phyloP scores from a whole-genome alignment of 1,139 yeast species.

The Protomyces lactucae-debilis region DNA sequence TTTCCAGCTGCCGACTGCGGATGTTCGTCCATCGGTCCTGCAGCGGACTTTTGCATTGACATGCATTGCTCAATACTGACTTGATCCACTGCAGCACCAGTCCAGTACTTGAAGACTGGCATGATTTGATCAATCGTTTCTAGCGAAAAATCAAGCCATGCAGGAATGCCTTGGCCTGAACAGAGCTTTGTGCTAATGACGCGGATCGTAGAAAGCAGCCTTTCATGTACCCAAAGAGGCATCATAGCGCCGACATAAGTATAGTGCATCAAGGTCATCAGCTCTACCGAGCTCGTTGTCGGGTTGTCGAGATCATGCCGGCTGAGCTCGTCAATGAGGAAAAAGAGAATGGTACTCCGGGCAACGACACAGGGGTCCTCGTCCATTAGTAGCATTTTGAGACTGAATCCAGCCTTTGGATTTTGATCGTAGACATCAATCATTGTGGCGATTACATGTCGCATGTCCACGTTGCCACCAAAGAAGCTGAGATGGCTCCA shows the following conservation, averaged over 20 bases:
- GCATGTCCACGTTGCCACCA: slow-evolving; percentile 22
- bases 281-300: slow-evolving; percentile 1
- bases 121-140: slow-evolving; percentile 18
- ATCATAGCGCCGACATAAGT: slow-evolving; percentile 23
- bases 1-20: slow-evolving; percentile 11
- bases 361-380: slow-evolving; percentile 18
- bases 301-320: not conserved
- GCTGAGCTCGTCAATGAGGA: slow-evolving; percentile 19
- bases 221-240: slow-evolving; percentile 23
- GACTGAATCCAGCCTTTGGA: not conserved
- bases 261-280: slow-evolving; percentile 16
- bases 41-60: slow-evolving; percentile 21
- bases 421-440: slow-evolving; percentile 17
- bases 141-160: slow-evolving; percentile 13
- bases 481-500: slow-evolving; percentile 16
- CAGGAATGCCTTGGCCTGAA: slow-evolving; percentile 19
- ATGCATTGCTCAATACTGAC: slow-evolving; percentile 14
- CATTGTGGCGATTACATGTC: slow-evolving; percentile 19
- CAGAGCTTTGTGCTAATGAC: slow-evolving; percentile 15
- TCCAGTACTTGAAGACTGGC: slow-evolving; percentile 23
- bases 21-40: slow-evolving; percentile 7
- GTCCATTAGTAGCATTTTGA: slow-evolving; percentile 18
- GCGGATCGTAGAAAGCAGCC: slow-evolving; percentile 12
- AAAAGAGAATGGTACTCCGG: slow-evolving; percentile 8
- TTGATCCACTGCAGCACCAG: slow-evolving; percentile 11